A percentile compares a stretch with the other conserved stretches of the same genome.
Evolutionary conservation across 2,329 filamentous ascomycete species (phyloP).

Genomic region (Aureobasidium sp.): DNA sequence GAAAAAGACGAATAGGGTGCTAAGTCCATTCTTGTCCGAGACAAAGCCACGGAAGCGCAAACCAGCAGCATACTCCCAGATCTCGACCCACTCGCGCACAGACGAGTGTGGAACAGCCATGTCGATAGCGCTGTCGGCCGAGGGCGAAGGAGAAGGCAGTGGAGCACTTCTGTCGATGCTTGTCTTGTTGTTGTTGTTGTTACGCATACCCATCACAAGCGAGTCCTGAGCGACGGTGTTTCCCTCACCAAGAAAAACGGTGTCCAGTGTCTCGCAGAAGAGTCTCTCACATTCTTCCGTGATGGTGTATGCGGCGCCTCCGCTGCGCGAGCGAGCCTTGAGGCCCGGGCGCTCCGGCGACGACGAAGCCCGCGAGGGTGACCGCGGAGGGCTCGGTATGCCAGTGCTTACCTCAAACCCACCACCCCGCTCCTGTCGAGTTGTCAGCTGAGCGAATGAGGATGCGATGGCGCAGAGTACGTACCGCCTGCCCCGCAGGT

Average conservation of each 20-base stretch:
- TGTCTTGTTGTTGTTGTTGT: conserved; percentile 20
- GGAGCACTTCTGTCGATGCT: conserved; percentile 18
- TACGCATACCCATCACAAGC: conserved; percentile 71
- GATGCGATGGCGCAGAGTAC: background rate
- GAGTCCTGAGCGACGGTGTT: conserved; percentile 66
- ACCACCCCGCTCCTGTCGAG: conserved; percentile 68
- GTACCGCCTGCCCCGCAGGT: conserved; percentile 67
- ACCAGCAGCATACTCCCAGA: conserved; percentile 79
- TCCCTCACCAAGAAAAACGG: conserved; percentile 95
- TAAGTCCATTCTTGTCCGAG: conserved; percentile 58
- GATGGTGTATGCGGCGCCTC: conserved; percentile 93
- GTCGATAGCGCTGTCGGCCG: conserved; percentile 23
- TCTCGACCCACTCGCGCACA: conserved; percentile 60
- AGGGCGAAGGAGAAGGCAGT: conserved; percentile 28
- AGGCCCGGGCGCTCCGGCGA: conserved; percentile 19
- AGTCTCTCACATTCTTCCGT: conserved; percentile 99
- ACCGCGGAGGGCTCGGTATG: conserved; percentile 42
- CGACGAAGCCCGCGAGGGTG: conserved; percentile 11
- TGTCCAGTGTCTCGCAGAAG: conserved; percentile 93
- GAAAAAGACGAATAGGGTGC: conserved; percentile 81
- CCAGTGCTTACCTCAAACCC: conserved; percentile 90
- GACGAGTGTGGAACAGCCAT: conserved; percentile 15
- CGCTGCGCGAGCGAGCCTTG: conserved; percentile 38
- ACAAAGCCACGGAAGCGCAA: conserved; percentile 82
- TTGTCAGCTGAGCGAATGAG: background rate